Evolutionary conservation across 257 asterid species (phyloP).

Genomic region (Echites panduratus): DNA sequence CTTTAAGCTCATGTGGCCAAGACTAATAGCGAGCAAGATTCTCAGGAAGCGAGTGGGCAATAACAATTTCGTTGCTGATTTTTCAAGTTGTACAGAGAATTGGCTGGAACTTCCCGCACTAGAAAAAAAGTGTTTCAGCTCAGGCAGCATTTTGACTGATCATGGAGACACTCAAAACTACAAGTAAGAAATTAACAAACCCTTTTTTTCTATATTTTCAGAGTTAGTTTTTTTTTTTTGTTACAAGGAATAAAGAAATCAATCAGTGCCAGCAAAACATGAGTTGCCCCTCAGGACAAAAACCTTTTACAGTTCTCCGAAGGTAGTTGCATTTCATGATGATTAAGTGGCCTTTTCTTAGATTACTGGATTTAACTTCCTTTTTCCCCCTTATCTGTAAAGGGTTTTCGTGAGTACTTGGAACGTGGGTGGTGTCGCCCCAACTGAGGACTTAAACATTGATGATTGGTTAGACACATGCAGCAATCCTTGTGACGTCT

Average conservation of each 20-base stretch:
- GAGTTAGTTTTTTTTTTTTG: neutral
- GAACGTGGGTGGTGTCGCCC: constrained; percentile 44
- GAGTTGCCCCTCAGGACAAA: too few species aligned
- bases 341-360: neutral
- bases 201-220: too few species aligned
- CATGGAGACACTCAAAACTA: constrained; percentile 19
- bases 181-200: constrained; percentile 23
- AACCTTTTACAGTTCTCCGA: too few species aligned
- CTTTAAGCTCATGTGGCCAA: constrained; percentile 55
- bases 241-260: too few species aligned
- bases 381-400: neutral
- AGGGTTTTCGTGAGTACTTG: constrained; percentile 47
- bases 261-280: too few species aligned
- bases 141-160: constrained; percentile 12
- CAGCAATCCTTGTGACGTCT: constrained; percentile 30
- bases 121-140: constrained; percentile 22
- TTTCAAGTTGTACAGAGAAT: constrained; percentile 23
- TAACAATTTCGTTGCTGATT: constrained; percentile 53
- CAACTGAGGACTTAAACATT: constrained; percentile 29
- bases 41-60: constrained; percentile 38
- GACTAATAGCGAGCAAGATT: constrained; percentile 54
- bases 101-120: constrained; percentile 24
- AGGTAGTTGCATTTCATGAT: neutral
- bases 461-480: constrained; percentile 31
- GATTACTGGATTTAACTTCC: neutral